phyloP scores from a whole-genome alignment of 225 moss, liverwort and hornwort species.

The Marchantia polymorpha region DNA sequence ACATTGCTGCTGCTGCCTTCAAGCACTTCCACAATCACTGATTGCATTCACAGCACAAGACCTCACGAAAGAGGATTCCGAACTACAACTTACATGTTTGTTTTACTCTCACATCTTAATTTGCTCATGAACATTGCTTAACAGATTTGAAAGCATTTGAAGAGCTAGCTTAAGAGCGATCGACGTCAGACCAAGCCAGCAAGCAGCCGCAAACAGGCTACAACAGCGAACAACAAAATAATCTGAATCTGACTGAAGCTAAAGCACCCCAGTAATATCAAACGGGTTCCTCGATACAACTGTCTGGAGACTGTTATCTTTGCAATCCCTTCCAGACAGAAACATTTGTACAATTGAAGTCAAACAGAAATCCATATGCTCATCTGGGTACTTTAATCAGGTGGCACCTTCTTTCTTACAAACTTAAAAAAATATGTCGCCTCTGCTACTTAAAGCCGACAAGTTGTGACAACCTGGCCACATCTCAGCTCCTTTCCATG shows the following conservation, averaged over 20 bases:
- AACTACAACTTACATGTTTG: background rate
- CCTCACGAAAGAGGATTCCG: background rate
- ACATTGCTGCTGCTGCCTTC: background rate
- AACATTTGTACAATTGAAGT: background rate
- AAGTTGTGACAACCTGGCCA: no score
- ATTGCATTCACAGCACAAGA: background rate
- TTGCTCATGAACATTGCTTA: background rate
- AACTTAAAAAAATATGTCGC: background rate
- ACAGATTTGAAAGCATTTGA: background rate
- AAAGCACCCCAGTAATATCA: background rate
- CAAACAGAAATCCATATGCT: background rate
- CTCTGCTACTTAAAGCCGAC: no score
- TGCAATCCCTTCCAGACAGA: constrained; percentile 6
- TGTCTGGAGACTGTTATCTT: constrained; percentile 9
- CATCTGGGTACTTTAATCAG: background rate
- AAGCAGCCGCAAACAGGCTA: background rate
- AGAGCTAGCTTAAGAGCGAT: background rate
- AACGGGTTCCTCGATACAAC: constrained; percentile 4
- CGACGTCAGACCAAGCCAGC: background rate
- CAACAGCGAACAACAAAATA: background rate
- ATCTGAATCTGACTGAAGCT: background rate
- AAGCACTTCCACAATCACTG: background rate
- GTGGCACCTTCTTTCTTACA: background rate
- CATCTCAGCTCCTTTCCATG: no score
- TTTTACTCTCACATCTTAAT: background rate